Evolutionary conservation across 2,329 filamentous ascomycete species (phyloP).

Genomic region (Penicillium occitanis): DNA sequence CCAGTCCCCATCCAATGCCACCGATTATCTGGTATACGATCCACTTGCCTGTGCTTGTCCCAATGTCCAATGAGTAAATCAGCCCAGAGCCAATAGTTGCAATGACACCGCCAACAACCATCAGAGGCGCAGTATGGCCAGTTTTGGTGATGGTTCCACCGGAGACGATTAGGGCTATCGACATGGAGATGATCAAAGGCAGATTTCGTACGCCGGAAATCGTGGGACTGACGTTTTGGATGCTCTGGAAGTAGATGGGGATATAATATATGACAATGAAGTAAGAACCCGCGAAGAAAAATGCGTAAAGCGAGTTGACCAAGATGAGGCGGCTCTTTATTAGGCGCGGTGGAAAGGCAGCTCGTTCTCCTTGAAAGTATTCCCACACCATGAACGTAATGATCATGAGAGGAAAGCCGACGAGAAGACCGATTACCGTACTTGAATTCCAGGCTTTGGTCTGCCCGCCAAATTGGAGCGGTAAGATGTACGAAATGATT

Average conservation of each 20-base stretch:
- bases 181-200: conserved; percentile 34
- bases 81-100: conserved; percentile 27
- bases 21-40: conserved; percentile 29
- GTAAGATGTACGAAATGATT: conserved; percentile 26
- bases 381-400: conserved; percentile 23
- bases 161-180: background rate
- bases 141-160: conserved; percentile 4
- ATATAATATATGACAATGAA: conserved; percentile 37
- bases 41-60: conserved; percentile 25
- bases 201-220: conserved; percentile 43
- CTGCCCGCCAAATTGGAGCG: conserved; percentile 30
- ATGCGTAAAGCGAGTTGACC: conserved; percentile 32
- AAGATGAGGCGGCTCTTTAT: conserved; percentile 39
- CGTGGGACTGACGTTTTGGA: conserved; percentile 29
- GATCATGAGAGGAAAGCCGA: conserved; percentile 23
- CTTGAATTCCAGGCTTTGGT: conserved; percentile 27
- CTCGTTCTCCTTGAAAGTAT: conserved; percentile 20
- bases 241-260: conserved; percentile 21
- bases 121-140: background rate
- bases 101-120: background rate
- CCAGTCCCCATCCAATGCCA: conserved; percentile 25
- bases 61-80: conserved; percentile 33
- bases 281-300: conserved; percentile 37
- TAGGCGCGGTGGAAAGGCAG: conserved; percentile 27
- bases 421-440: conserved; percentile 25